Percentiles rank a stretch among this genome's conserved stretches.
Evolutionary conservation across 164 flowering plant species (phyloP).

Genomic region (Brasenia schreberi): DNA sequence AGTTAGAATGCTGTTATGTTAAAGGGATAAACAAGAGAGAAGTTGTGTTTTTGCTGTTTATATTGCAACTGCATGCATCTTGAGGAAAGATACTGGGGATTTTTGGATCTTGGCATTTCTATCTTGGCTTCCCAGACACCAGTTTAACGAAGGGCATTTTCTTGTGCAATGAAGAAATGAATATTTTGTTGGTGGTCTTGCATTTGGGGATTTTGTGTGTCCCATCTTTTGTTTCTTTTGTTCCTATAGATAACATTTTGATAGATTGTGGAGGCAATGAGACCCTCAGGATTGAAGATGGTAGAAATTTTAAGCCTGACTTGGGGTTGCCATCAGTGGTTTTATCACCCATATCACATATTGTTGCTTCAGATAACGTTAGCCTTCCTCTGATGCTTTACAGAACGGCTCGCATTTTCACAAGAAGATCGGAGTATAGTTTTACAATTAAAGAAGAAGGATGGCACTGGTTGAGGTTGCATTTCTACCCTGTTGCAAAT

Average conservation of each 20-base stretch:
- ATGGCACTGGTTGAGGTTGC: constrained; percentile 33
- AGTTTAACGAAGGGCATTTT: too few species aligned
- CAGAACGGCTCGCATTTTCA: constrained; percentile 26
- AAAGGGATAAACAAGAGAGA: too few species aligned
- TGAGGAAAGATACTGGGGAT: too few species aligned
- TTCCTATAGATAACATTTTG: constrained; percentile 21
- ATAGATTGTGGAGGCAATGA: constrained; percentile 26
- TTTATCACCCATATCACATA: constrained; percentile 17
- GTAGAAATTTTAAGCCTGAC: constrained; percentile 26
- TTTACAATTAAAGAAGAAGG: constrained; percentile 19
- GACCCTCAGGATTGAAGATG: constrained; percentile 12
- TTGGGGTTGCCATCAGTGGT: constrained; percentile 9
- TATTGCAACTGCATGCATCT: too few species aligned
- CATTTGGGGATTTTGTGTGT: constrained; percentile 4
- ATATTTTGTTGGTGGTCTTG: constrained; percentile 1
- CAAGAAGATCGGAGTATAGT: constrained; percentile 15
- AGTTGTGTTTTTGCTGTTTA: too few species aligned
- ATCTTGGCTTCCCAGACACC: too few species aligned
- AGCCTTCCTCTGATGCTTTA: constrained; percentile 9
- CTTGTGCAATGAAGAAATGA: not conserved
- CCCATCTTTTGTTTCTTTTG: constrained; percentile 10
- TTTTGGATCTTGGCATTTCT: too few species aligned
- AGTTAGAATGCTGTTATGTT: too few species aligned
- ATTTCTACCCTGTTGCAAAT: constrained; percentile 24
- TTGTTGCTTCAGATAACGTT: constrained; percentile 12